phyloP scores from a whole-genome alignment of 2,329 filamentous ascomycete species.

The Microdochium bolleyi region DNA sequence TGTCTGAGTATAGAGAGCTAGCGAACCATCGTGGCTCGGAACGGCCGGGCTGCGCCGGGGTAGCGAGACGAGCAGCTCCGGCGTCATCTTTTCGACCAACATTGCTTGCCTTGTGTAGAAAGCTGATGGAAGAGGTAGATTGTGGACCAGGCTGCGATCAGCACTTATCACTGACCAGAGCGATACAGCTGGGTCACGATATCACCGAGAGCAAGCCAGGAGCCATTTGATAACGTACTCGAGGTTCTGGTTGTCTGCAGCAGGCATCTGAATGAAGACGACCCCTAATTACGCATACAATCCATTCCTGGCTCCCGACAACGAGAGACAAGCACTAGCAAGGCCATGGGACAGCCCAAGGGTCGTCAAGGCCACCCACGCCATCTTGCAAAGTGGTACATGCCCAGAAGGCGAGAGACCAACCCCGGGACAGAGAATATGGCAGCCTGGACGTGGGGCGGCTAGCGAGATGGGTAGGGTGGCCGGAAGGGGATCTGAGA shows the following conservation, averaged over 20 bases:
- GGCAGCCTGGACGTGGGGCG: background rate
- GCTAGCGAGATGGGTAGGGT: background rate
- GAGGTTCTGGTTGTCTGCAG: background rate
- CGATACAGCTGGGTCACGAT: background rate
- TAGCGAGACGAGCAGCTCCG: slow-evolving; percentile 20
- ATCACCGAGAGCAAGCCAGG: background rate
- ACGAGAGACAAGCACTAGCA: background rate
- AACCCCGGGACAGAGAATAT: background rate
- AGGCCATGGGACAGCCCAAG: too few relatives aligned
- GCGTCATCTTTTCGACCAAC: slow-evolving; percentile 18
- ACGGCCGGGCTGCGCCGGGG: slow-evolving; percentile 24
- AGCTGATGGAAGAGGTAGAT: background rate
- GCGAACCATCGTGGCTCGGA: slow-evolving; percentile 29
- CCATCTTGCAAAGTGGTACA: background rate
- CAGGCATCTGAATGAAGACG: too few relatives aligned
- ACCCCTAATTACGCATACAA: too few relatives aligned
- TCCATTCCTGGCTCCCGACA: too few relatives aligned
- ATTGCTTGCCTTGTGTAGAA: background rate
- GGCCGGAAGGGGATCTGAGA: background rate
- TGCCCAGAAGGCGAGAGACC: background rate
- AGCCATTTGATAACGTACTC: background rate
- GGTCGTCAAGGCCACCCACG: too few relatives aligned
- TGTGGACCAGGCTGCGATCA: too few relatives aligned
- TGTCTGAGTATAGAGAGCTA: slow-evolving; percentile 30
- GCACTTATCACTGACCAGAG: background rate